A percentile compares a stretch with the other conserved stretches of the same genome.
Conservation (phyloP, 139 green algal species). For the Chlorella sp. region DNA sequence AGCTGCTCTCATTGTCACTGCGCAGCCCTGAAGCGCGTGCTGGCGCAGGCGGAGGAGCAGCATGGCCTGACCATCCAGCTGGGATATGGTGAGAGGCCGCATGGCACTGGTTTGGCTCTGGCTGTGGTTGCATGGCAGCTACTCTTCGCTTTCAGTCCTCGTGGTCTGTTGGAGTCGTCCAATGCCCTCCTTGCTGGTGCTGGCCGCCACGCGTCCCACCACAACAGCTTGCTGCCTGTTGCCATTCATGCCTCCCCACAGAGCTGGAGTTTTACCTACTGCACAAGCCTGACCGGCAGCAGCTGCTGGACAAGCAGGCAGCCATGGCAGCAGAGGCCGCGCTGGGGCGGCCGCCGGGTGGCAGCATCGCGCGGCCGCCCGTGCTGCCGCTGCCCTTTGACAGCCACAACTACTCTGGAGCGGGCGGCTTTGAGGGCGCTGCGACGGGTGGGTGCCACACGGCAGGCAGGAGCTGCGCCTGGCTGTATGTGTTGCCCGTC, state of each 20-base stretch:
- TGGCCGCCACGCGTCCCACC: too few relatives aligned
- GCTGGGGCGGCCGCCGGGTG: neutral
- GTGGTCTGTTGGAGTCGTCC: too few relatives aligned
- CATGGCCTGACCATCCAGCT: conserved; percentile 29
- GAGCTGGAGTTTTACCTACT: conserved; percentile 71
- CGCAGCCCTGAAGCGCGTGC: conserved; percentile 33
- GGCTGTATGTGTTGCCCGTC: too few relatives aligned
- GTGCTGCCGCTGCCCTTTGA: conserved; percentile 43
- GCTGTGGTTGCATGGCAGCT: too few relatives aligned
- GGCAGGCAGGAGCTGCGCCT: too few relatives aligned
- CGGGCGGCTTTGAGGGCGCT: conserved; percentile 36
- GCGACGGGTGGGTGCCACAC: conserved; percentile 53
- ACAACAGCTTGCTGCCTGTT: too few relatives aligned
- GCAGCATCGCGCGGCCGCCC: neutral
- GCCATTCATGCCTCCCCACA: neutral
- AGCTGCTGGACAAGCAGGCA: neutral
- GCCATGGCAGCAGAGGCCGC: neutral
- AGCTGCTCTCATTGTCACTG: too few relatives aligned
- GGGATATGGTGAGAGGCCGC: neutral
- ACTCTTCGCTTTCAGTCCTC: too few relatives aligned
- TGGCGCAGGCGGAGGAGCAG: conserved; percentile 12
- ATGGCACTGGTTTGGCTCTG: too few relatives aligned
- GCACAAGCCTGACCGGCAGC: neutral
- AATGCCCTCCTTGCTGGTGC: too few relatives aligned
- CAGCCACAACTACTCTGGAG: conserved; percentile 50